phyloP scores from a whole-genome alignment of 1,139 yeast genomes.

The Kodamaea anthophila region DNA sequence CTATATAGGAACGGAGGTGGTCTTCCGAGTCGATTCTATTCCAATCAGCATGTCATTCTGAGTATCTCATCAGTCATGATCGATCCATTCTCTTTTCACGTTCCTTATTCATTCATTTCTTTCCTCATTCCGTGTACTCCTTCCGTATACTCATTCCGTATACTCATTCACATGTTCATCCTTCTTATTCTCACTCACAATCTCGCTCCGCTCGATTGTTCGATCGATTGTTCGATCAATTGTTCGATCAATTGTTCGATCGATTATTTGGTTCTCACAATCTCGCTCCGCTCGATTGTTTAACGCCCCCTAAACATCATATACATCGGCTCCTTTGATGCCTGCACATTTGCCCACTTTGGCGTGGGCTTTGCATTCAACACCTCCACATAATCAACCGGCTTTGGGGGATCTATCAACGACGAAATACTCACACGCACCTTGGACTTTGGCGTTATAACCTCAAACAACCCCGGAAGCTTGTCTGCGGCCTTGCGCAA shows the following conservation, averaged over 20 bases:
- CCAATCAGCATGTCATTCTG: no score
- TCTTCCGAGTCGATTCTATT: no score
- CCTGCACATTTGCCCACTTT: conserved; percentile 45
- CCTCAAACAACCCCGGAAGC: conserved; percentile 88
- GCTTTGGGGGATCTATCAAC: conserved; percentile 37
- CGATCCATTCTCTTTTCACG: no score
- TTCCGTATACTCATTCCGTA: conserved; percentile 2
- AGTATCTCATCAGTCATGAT: no score
- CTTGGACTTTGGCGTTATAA: conserved; percentile 59
- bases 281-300: background rate
- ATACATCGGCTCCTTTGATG: conserved; percentile 46
- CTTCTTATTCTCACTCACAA: no score
- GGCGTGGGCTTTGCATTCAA: conserved; percentile 61
- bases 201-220: no score
- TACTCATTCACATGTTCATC: conserved; percentile 1
- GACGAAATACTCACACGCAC: conserved; percentile 67
- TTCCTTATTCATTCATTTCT: background rate
- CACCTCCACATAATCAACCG: conserved; percentile 49
- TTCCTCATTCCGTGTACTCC: background rate
- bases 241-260: no score
- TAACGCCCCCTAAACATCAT: conserved; percentile 53
- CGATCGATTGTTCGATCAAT: no score
- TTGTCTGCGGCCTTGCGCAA: conserved; percentile 88
- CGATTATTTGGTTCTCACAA: no score
- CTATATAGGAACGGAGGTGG: no score